These are phyloP conservation scores for Pleurotus cornucopiae DNA, from an alignment of 768 basidiomycete genomes.

Conservation along the genomic window DNA sequence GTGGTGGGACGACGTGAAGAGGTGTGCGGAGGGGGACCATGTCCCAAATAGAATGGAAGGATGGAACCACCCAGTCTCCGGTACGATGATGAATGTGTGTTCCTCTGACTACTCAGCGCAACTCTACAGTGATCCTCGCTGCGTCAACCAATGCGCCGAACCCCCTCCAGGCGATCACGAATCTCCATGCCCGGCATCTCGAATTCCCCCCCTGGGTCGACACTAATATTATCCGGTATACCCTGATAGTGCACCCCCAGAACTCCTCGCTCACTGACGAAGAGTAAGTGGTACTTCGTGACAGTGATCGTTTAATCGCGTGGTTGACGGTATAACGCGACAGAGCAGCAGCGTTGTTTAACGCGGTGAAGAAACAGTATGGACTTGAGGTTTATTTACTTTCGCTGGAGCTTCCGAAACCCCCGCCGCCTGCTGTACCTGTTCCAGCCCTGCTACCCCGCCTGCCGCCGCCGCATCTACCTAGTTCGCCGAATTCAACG, in stretches of 20 bases:
- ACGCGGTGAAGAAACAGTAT: conserved; percentile 85
- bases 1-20: conserved; percentile 85
- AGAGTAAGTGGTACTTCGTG: conserved; percentile 53
- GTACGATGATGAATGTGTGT: conserved; percentile 40
- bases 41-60: conserved; percentile 68
- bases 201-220: conserved; percentile 85
- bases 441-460: conserved; percentile 65
- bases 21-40: conserved; percentile 75
- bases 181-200: conserved; percentile 60
- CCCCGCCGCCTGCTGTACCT: conserved; percentile 62
- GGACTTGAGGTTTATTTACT: conserved; percentile 76
- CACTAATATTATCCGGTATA: conserved; percentile 63
- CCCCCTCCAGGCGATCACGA: conserved; percentile 73
- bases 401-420: conserved; percentile 53
- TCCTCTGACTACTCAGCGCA: conserved; percentile 9
- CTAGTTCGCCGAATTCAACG: conserved; percentile 27
- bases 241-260: conserved; percentile 71
- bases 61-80: conserved; percentile 84
- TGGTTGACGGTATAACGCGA: conserved; percentile 6
- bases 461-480: conserved; percentile 48
- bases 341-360: conserved; percentile 76
- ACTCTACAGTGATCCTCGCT: conserved; percentile 63
- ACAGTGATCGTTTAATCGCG: conserved; percentile 2
- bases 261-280: conserved; percentile 69
- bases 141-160: conserved; percentile 82